A percentile compares a stretch with the other conserved stretches of the same genome.
These are phyloP conservation scores for Candida gorgasii DNA, from an alignment of 805 yeast genomes.

Conservation along the genomic window DNA sequence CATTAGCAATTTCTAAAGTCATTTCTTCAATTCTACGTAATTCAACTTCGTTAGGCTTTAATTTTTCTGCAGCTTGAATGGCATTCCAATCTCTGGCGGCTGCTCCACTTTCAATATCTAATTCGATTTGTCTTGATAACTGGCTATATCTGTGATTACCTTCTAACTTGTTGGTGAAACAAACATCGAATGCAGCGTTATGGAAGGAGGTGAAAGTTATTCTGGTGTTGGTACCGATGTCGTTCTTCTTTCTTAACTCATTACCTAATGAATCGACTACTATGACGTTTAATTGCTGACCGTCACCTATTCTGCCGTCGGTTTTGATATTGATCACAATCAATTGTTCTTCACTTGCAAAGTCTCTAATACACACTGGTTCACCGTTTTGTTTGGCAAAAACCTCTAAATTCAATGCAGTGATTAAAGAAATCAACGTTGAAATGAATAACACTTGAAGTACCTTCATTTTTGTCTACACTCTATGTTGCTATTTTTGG, in stretches of 20 bases:
- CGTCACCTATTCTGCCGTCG: constrained; percentile 79
- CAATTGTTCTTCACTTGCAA: constrained; percentile 77
- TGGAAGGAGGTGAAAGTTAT: constrained; percentile 85
- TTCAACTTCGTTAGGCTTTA: constrained; percentile 90
- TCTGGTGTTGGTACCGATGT: constrained; percentile 68
- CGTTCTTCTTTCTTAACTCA: constrained; percentile 73
- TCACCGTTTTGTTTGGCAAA: constrained; percentile 47
- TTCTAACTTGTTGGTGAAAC: constrained; percentile 69
- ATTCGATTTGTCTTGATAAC: constrained; percentile 70
- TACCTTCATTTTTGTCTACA: constrained; percentile 10
- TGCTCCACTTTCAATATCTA: constrained; percentile 93
- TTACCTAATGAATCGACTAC: constrained; percentile 82
- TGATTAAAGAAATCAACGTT: constrained; percentile 24
- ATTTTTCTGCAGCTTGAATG: constrained; percentile 86
- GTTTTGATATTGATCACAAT: constrained; percentile 83
- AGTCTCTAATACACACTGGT: constrained; percentile 90
- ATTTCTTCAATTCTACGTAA: constrained; percentile 84
- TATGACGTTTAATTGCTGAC: constrained; percentile 70
- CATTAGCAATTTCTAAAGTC: constrained; percentile 76
- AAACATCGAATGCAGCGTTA: constrained; percentile 84
- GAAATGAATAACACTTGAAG: constrained; percentile 10
- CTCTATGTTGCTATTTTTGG: too few relatives aligned
- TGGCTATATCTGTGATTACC: constrained; percentile 36
- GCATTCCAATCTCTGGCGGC: constrained; percentile 98
- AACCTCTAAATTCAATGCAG: constrained; percentile 53